These are phyloP conservation scores for Hirschfeldia incana DNA, from an alignment of 345 rosid species.

Conservation along the genomic window DNA sequence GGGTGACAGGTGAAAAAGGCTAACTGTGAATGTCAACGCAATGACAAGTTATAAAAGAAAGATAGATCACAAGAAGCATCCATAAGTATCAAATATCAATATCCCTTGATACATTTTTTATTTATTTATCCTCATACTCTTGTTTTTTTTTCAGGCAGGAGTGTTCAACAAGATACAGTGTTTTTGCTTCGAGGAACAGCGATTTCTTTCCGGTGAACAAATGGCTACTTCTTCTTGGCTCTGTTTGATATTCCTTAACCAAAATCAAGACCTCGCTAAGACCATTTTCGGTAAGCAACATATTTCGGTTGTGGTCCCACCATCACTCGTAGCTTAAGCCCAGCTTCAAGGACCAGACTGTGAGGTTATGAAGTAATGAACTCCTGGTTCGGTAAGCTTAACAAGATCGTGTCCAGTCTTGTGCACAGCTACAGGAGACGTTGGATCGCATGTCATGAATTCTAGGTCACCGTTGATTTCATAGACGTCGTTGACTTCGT, in stretches of 20 bases:
- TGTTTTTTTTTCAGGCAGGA: constrained; percentile 63
- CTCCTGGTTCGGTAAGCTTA: not conserved
- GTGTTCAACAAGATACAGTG: constrained; percentile 96
- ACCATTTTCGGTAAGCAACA: not conserved
- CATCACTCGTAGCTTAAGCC: not conserved
- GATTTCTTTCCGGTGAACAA: constrained; percentile 93
- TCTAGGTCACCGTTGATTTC: not conserved
- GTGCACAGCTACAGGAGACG: not conserved
- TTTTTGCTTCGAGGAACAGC: constrained; percentile 96
- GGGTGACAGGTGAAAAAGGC: not conserved
- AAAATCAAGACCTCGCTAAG: not conserved
- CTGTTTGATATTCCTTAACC: not conserved
- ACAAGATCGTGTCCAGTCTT: not conserved
- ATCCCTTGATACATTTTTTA: not conserved
- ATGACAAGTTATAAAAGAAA: not conserved
- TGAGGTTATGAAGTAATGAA: not conserved
- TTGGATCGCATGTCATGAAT: not conserved
- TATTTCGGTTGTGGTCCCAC: not conserved
- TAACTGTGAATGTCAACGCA: not conserved
- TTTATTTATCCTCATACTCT: not conserved
- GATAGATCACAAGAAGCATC: not conserved
- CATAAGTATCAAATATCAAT: not conserved
- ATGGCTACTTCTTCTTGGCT: constrained; percentile 59
- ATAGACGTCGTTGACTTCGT: not conserved
- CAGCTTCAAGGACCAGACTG: not conserved